A percentile compares a stretch with the other conserved stretches of the same genome.
Conservation (phyloP, 129 eudicot genomes). For the Centella asiatica region DNA sequence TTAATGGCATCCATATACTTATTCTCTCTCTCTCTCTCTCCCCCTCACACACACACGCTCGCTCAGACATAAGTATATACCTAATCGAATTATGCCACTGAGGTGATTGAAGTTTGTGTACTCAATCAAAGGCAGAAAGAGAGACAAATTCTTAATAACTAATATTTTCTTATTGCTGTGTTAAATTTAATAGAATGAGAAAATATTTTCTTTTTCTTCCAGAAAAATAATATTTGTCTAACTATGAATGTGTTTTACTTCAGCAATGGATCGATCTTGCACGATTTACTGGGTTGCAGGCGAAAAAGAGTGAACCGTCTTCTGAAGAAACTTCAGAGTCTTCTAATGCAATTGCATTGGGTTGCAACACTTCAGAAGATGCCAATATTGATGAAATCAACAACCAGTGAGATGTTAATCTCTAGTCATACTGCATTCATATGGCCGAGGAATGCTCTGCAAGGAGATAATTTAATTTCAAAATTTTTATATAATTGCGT, state of each 20-base stretch:
- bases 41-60: too few relatives aligned
- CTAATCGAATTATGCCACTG: not conserved
- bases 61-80: too few relatives aligned
- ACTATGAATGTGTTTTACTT: slow-evolving; percentile 5
- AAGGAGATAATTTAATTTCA: slow-evolving; percentile 14
- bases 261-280: slow-evolving; percentile 99
- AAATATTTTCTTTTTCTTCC: too few relatives aligned
- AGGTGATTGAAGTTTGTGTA: not conserved
- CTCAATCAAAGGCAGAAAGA: too few relatives aligned
- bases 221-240: not conserved
- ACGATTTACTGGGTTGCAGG: slow-evolving; percentile 74
- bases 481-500: not conserved
- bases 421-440: not conserved
- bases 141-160: too few relatives aligned
- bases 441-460: slow-evolving; percentile 26
- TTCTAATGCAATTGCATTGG: slow-evolving; percentile 40
- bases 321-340: slow-evolving; percentile 31
- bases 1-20: not conserved
- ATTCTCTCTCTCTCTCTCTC: too few relatives aligned
- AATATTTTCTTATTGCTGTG: not conserved
- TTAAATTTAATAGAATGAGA: not conserved
- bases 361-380: slow-evolving; percentile 53
- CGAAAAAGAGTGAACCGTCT: slow-evolving; percentile 52
- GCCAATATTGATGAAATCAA: slow-evolving; percentile 50
- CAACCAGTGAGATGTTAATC: slow-evolving; percentile 29